Evolutionary conservation across 1,284 basidiomycete genomes (phyloP), one percentile per base, ranked within the genome.

Genomic region (Garcileccinum viscosum): DNA sequence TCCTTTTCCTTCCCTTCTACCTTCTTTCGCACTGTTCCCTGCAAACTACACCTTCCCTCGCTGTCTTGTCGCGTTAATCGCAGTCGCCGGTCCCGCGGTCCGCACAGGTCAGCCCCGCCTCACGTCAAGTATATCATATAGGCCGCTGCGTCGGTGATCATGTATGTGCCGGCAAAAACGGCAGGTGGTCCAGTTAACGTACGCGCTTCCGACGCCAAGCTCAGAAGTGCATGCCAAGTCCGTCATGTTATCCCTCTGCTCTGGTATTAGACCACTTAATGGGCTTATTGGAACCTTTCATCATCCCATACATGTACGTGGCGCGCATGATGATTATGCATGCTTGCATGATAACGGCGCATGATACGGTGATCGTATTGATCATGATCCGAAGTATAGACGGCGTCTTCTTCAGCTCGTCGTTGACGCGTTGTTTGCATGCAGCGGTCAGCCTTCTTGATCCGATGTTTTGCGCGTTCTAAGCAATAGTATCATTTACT

Each of bases 281-380:
- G 40, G 40, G 40, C 19, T 8, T 40, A 17, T 42, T 42, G 19
- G 19, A 42, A 56, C 11, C 27, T 56, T 30, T 5, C 50, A 30
- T 15, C 27, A 30, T 53, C 50, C 19, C 30, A 32, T n/a, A n/a
- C n/a, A n/a, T 19, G 53, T 56, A 56, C 53, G 53, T 56, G 53
- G 22, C 53, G 15, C 50, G 50, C 24, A 56, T 19, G n/a, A 27
- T 50, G n/a, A 47, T n/a, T 14, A 14, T 47, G 44, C 24, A 27
- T 47, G 44, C 44, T 47, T 47, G n/a, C 15, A 27, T 27, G 50
- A 53, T 53, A 53, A 53, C 50, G 14, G 15, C 47, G 14, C 14
- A 32, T 32, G 53, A 58, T 32, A 58, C 22, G 58, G 58, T 35
- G 68, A 65, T 66, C 67, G 62, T 19, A 22, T 27, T 63, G 44